Percentiles rank a stretch among this genome's conserved stretches.
These are phyloP conservation scores for Vickermania spadyakhi DNA, from an alignment of 208 protist species.

Conservation along the genomic window DNA sequence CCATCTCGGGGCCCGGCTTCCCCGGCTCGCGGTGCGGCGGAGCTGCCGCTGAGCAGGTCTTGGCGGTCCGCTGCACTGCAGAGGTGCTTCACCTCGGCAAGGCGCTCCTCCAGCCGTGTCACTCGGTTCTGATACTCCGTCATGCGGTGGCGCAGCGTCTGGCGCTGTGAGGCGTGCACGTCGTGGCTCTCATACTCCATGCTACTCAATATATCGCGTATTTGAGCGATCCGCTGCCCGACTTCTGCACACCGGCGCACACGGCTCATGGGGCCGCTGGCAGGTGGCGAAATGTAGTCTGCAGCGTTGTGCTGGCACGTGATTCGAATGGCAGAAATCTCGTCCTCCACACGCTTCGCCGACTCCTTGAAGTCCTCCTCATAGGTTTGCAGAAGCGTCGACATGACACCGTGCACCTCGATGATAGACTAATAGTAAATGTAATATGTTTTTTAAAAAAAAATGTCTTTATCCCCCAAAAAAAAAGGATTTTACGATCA, in stretches of 20 bases:
- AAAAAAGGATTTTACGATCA: too few species aligned
- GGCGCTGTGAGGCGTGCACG: slow-evolving; percentile 25
- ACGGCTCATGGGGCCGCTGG: slow-evolving; percentile 42
- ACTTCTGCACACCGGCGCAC: slow-evolving; percentile 27
- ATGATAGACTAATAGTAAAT: too few species aligned
- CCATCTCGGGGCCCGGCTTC: background rate
- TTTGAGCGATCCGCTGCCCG: slow-evolving; percentile 16
- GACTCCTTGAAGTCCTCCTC: slow-evolving; percentile 68
- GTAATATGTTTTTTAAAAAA: too few species aligned
- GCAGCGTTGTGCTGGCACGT: slow-evolving; percentile 18
- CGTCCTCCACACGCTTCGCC: slow-evolving; percentile 28
- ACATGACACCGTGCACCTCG: too few species aligned
- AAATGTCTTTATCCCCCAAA: too few species aligned
- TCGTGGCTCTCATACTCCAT: slow-evolving; percentile 78
- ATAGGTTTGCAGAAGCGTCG: slow-evolving; percentile 49
- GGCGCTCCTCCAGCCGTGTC: slow-evolving; percentile 23
- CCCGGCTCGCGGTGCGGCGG: background rate
- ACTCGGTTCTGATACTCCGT: slow-evolving; percentile 25
- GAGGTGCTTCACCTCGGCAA: slow-evolving; percentile 28
- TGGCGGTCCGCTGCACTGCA: slow-evolving; percentile 37
- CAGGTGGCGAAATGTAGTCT: slow-evolving; percentile 35
- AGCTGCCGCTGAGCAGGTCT: slow-evolving; percentile 31
- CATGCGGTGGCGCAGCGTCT: slow-evolving; percentile 32
- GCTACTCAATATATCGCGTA: slow-evolving; percentile 47
- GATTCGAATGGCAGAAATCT: slow-evolving; percentile 24